These are phyloP conservation scores for Pachysandra terminalis DNA, from an alignment of 164 flowering plant species.

Conservation along the genomic window DNA sequence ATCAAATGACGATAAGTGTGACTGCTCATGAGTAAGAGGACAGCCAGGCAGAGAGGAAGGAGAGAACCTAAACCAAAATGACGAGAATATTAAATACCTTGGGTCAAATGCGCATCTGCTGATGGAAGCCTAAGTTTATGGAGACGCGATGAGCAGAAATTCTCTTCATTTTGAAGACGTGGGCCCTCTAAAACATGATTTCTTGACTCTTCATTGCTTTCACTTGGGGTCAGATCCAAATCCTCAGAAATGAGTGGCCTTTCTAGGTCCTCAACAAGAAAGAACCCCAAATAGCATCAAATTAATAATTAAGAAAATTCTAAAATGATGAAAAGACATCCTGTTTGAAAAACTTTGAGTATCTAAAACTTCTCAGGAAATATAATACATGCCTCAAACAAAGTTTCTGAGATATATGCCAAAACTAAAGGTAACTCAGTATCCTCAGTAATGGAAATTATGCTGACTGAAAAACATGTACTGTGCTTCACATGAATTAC, in stretches of 20 bases:
- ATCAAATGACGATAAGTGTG: slow-evolving; percentile 6
- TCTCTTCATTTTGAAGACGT: slow-evolving; percentile 42
- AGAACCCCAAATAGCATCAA: neutral
- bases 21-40: neutral
- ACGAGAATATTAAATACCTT: slow-evolving; percentile 34
- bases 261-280: slow-evolving; percentile 55
- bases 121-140: slow-evolving; percentile 49
- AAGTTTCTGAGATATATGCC: no score
- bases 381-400: no score
- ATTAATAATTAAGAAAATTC: neutral
- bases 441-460: no score
- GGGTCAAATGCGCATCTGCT: slow-evolving; percentile 36
- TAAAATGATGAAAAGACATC: neutral
- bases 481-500: neutral
- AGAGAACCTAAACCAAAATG: neutral
- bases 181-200: slow-evolving; percentile 46
- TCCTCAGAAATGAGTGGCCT: slow-evolving; percentile 77
- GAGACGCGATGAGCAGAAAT: slow-evolving; percentile 38
- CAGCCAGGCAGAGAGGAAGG: neutral
- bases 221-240: slow-evolving; percentile 22
- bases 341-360: neutral
- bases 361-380: neutral
- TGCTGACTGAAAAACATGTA: no score
- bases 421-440: no score
- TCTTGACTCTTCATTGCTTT: slow-evolving; percentile 39